Evolutionary conservation across 805 yeast species (phyloP).

Genomic region (Lipomyces starkeyi): DNA sequence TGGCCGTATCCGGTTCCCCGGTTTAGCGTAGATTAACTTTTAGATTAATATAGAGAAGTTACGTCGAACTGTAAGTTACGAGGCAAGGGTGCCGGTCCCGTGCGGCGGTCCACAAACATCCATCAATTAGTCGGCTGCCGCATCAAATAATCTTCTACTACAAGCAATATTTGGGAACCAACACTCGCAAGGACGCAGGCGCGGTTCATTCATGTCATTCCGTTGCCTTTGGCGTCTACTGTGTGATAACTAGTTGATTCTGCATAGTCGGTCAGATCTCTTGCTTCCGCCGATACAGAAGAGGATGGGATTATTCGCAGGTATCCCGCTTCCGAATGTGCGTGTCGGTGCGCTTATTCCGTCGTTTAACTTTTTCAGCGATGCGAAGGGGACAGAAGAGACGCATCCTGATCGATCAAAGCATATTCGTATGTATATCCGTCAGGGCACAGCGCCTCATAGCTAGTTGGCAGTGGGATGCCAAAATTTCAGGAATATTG

Average conservation of each 20-base stretch:
- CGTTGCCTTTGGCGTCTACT: not conserved
- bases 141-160: not conserved
- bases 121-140: not conserved
- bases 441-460: not conserved
- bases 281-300: not conserved
- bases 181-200: not conserved
- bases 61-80: no score
- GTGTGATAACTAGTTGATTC: not conserved
- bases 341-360: conserved; percentile 1
- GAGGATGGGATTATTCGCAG: not conserved
- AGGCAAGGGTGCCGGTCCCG: not conserved
- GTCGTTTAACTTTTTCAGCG: not conserved
- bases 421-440: not conserved
- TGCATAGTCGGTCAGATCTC: not conserved
- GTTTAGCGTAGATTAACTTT: not conserved
- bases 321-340: conserved; percentile 2
- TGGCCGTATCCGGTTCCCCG: not conserved
- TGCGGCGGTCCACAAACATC: not conserved
- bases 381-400: not conserved
- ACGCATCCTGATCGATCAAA: not conserved
- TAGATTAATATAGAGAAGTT: no score
- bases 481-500: no score
- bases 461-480: not conserved
- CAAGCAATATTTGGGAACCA: not conserved
- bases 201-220: not conserved